These are phyloP conservation scores for Corchorus capsularis DNA, from an alignment of 345 rosid species.

Conservation along the genomic window DNA sequence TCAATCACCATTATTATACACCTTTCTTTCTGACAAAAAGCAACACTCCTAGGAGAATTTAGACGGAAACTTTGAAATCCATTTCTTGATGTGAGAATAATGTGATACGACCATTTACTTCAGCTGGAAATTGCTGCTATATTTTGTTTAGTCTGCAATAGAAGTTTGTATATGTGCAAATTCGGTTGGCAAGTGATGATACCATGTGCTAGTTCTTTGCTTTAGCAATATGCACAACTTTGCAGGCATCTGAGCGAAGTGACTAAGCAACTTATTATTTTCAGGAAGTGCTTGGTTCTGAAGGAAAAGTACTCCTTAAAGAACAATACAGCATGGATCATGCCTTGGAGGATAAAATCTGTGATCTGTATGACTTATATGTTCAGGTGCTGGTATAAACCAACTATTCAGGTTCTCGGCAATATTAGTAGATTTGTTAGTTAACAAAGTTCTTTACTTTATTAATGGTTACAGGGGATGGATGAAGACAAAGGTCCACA, in stretches of 20 bases:
- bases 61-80: neutral
- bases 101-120: constrained; percentile 6
- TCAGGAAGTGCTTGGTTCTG: constrained; percentile 24
- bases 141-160: constrained; percentile 1
- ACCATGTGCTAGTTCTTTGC: constrained; percentile 8
- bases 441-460: neutral
- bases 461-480: constrained; percentile 36
- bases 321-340: constrained; percentile 26
- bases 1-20: neutral
- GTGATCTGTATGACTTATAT: constrained; percentile 44
- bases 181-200: constrained; percentile 1
- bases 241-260: constrained; percentile 27
- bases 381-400: constrained; percentile 30
- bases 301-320: constrained; percentile 21
- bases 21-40: neutral
- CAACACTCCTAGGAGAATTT: neutral
- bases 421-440: neutral
- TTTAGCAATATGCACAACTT: constrained; percentile 17
- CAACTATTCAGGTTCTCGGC: constrained; percentile 5
- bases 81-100: neutral
- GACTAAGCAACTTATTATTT: constrained; percentile 25
- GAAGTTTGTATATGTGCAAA: constrained; percentile 6
- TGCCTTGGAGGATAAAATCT: constrained; percentile 41
- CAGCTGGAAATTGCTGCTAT: neutral
- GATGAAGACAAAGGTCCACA: constrained; percentile 47